A percentile compares a stretch with the other conserved stretches of the same genome.
These are phyloP conservation scores for Fusarium nematophilum DNA, from an alignment of 2,329 filamentous ascomycete species.

Conservation along the genomic window DNA sequence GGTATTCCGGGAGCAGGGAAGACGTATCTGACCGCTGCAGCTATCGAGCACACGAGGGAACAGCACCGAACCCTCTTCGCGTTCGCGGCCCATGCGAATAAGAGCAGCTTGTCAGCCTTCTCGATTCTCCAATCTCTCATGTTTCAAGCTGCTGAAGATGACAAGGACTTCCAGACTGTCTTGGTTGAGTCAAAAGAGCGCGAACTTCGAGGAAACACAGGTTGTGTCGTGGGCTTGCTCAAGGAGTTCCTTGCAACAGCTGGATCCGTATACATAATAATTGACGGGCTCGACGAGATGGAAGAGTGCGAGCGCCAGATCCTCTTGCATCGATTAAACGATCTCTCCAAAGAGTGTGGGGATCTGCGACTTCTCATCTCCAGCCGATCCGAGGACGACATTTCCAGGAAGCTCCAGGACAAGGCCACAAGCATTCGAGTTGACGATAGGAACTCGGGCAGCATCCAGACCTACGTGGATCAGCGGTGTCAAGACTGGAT, in stretches of 20 bases:
- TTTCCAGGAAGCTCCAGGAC: background rate
- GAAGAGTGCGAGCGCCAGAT: slow-evolving; percentile 3
- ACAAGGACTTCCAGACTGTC: background rate
- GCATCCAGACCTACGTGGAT: slow-evolving; percentile 12
- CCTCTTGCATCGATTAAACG: background rate
- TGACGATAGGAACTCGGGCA: slow-evolving; percentile 6
- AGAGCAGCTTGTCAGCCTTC: no score
- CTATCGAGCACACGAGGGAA: no score
- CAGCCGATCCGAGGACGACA: slow-evolving; percentile 17
- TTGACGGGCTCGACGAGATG: slow-evolving; percentile 28
- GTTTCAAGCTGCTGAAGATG: background rate
- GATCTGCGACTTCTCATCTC: slow-evolving; percentile 6
- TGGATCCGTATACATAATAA: background rate
- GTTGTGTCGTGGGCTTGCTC: background rate
- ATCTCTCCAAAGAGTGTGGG: background rate
- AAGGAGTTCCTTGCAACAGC: background rate
- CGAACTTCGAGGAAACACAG: slow-evolving; percentile 7
- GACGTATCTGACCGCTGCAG: no score
- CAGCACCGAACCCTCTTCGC: no score
- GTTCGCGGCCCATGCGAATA: no score
- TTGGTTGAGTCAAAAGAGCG: slow-evolving; percentile 3
- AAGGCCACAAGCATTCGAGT: background rate
- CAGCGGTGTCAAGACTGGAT: background rate
- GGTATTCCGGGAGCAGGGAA: no score
- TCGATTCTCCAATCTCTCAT: background rate